Evolutionary conservation across 306 rosid species (phyloP).

Genomic region (Dryas alaskensis): DNA sequence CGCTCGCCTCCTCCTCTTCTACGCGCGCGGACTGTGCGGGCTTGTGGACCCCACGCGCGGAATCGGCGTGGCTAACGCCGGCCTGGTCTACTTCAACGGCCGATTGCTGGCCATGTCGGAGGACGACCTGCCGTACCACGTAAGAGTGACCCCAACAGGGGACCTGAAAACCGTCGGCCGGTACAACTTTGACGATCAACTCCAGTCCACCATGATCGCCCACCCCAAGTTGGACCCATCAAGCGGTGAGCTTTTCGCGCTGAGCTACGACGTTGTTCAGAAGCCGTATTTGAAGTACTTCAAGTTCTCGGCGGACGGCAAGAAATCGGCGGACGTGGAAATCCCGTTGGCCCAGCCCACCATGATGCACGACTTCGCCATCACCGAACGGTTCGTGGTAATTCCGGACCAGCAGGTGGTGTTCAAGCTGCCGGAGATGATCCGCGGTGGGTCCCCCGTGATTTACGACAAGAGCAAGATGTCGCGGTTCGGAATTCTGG

Average conservation of each 20-base stretch:
- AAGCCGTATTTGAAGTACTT: constrained; percentile 85
- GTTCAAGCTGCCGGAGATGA: constrained; percentile 71
- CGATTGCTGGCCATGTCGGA: constrained; percentile 77
- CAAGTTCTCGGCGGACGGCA: constrained; percentile 48
- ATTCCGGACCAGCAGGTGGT: constrained; percentile 97
- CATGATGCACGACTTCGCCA: constrained; percentile 96
- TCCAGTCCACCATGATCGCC: constrained; percentile 78
- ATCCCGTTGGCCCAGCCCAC: constrained; percentile 63
- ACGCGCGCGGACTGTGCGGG: constrained; percentile 59
- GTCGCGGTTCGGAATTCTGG: constrained; percentile 62
- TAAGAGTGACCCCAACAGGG: constrained; percentile 50
- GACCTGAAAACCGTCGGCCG: constrained; percentile 76
- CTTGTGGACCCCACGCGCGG: constrained; percentile 69
- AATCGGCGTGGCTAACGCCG: constrained; percentile 96
- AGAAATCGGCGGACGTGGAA: constrained; percentile 68
- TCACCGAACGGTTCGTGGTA: constrained; percentile 64
- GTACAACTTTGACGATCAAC: constrained; percentile 57
- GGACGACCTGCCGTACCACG: constrained; percentile 80
- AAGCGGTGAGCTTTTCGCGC: constrained; percentile 57
- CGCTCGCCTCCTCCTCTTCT: constrained; percentile 72
- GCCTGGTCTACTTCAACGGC: constrained; percentile 71
- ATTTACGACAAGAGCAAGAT: constrained; percentile 61
- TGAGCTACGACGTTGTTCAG: constrained; percentile 66
- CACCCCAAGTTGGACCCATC: constrained; percentile 83
- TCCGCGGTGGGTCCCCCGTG: constrained; percentile 87